phyloP scores from a whole-genome alignment of 2,329 filamentous ascomycete genomes.

The Neonectria neomacrospora region DNA sequence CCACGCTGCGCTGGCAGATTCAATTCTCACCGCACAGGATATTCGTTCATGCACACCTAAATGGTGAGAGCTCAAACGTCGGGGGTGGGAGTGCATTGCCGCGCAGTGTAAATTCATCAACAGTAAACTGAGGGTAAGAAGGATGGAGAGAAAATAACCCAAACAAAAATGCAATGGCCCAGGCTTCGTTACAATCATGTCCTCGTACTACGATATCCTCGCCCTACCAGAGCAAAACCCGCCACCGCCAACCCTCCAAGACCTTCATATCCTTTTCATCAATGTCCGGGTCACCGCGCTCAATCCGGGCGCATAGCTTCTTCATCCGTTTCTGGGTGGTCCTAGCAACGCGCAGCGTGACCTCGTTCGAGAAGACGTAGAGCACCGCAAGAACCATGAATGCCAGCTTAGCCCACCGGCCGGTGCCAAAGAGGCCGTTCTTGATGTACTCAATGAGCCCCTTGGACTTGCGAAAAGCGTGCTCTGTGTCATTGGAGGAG shows the following conservation, averaged over 20 bases:
- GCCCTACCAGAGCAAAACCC: constrained; percentile 60
- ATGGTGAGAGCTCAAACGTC: not conserved
- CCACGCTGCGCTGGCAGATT: not conserved
- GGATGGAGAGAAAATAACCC: constrained; percentile 16
- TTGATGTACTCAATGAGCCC: constrained; percentile 62
- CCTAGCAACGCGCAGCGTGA: constrained; percentile 64
- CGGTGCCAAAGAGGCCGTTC: constrained; percentile 55
- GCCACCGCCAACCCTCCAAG: constrained; percentile 67
- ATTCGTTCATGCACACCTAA: not conserved
- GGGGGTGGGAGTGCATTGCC: not conserved
- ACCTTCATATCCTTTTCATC: constrained; percentile 61
- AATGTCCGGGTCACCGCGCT: constrained; percentile 58
- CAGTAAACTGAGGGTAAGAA: constrained; percentile 7
- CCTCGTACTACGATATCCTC: constrained; percentile 43
- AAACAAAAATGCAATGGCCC: constrained; percentile 36
- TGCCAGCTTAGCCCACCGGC: constrained; percentile 60
- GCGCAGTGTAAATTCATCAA: constrained; percentile 8
- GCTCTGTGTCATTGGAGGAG: constrained; percentile 65
- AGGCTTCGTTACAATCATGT: constrained; percentile 47
- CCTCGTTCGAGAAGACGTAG: constrained; percentile 69
- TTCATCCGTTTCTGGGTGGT: constrained; percentile 63
- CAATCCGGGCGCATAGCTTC: constrained; percentile 59
- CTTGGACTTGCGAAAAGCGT: constrained; percentile 64
- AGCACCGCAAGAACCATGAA: constrained; percentile 67
- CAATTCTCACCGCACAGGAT: not conserved